Evolutionary conservation across 2,329 filamentous ascomycete species (phyloP).

Genomic region (Cladorrhinum sp.): DNA sequence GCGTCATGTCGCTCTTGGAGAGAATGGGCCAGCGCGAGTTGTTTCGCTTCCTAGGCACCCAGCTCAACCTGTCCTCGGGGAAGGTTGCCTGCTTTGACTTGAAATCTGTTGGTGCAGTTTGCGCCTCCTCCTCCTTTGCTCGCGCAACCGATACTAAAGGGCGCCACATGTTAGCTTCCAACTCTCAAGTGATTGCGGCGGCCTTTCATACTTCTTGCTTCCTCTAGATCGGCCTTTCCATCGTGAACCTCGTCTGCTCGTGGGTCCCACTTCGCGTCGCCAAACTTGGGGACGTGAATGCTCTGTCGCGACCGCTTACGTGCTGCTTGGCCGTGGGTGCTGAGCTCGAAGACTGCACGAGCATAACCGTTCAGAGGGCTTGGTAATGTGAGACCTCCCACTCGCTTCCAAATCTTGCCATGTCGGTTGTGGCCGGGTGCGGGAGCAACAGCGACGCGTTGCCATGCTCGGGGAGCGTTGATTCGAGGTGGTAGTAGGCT

Average conservation of each 20-base stretch:
- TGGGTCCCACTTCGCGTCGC: conserved; percentile 32
- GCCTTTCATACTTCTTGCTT: conserved; percentile 28
- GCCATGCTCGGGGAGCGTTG: conserved; percentile 30
- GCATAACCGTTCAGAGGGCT: conserved; percentile 17
- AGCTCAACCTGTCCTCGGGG: conserved; percentile 24
- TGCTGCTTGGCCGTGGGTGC: conserved; percentile 31
- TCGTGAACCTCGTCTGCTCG: conserved; percentile 7
- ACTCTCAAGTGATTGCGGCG: background rate
- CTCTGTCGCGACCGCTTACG: conserved; percentile 36
- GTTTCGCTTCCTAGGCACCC: conserved; percentile 34
- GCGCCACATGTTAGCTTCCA: conserved; percentile 9
- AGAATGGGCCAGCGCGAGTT: conserved; percentile 33
- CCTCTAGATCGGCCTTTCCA: conserved; percentile 22
- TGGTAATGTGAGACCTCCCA: conserved; percentile 21
- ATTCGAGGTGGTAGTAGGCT: conserved; percentile 25
- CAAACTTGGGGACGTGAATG: conserved; percentile 33
- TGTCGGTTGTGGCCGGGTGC: conserved; percentile 15
- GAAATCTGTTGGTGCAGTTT: background rate
- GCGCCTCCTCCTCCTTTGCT: conserved; percentile 8
- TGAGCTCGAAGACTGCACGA: conserved; percentile 32
- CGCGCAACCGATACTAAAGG: conserved; percentile 8
- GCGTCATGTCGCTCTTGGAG: conserved; percentile 15
- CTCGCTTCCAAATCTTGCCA: conserved; percentile 34
- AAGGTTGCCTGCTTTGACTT: conserved; percentile 21
- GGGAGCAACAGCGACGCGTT: conserved; percentile 31